Base-by-base conservation (phyloP, 2,329 filamentous ascomycete genomes). In the Trichophyton mentagrophytes region DNA sequence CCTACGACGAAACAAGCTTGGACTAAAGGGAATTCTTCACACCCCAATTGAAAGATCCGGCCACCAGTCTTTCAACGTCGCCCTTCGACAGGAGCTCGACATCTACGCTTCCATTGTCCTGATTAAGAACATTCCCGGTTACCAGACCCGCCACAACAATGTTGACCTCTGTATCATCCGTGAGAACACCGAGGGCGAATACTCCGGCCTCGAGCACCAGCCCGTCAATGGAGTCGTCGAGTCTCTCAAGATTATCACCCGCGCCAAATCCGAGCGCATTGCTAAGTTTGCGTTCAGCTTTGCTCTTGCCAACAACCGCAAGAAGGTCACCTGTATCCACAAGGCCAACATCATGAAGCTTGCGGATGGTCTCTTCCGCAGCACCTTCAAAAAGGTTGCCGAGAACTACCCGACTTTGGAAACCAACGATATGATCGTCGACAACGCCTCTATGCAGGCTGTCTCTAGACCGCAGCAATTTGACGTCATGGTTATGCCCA, bases 261-360 rank as follows among this genome's bases (percentile, higher is more conserved):
- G 91, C 71, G 90, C 90, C 77, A 97, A 99, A 84, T 96, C 90
- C 61, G 93, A 99, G 85, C 90, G 93, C 74, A 99, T 99, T 72
- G 90, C 92, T 79, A 96, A 96, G 80, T 99, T 99, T 74, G 93
- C 93, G 67, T 97, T 97, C 77, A 87, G 88, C 74, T 99, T 99
- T 73, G 93, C 93, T 62, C 87, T 97, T 62, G 93, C 93, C 78
- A 99, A 99, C 84, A 92, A 95, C 84, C 86, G 93, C 75, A 92
- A 95, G 83, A 97, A 97, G 88, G 90, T 99, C 62, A 97, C 93
- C 68, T 96, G 92, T 81, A 97, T 99, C 74, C 93, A 99, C 87
- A 99, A 99, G 85, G 93, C 93, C 79, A 99, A 99, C 84, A 99
- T 99, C 81, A 99, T 99, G 93, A 99, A 99, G 85, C 84, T 99